Evolutionary conservation across 495 filamentous ascomycete species (phyloP), one percentile per base, ranked within the genome.

Genomic region (Usnea hakonensis): DNA sequence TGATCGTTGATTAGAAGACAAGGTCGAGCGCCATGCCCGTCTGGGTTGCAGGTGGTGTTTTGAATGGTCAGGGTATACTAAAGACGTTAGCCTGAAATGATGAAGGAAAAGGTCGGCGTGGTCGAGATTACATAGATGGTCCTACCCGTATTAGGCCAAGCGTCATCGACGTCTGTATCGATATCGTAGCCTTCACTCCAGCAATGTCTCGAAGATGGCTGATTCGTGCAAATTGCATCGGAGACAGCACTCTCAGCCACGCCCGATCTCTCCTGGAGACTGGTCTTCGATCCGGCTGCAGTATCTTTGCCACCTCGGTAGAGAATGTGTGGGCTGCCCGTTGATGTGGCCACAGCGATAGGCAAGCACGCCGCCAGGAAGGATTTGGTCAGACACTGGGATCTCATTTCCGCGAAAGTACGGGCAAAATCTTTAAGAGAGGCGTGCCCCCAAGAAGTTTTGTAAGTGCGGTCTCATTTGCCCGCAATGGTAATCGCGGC

Each of bases 111-210:
- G 16, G 41, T 21, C 16, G 41, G 41, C 2, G 21, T 44, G 16
- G 41, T 44, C 21, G 2, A 44, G 16, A 14, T 44, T 44, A 58
- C 56, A 16, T 58, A 21, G 11, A 23, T 17, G 33, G 23, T 23
- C 3, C 30, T 26, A 41, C 36, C 58, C 17, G 58, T 60, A 50
- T 48, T 35, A 9, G 82, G 83, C 13, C 71, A 75, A 4, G 64
- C 70, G 8, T 66, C 70, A 13, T 75, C 74, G 64, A 80, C 84
- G 69, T 86, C 79, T 0, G 82, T 84, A 57, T 81, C 68, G 68
- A 85, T 81, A 60, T 77, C 70, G 57, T 78, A 82, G 80, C 52
- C 71, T 67, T 19, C 46, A 66, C 6, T 32, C 58, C 58, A 60
- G 58, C 58, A 60, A 23, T 35, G 16, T 26, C 58, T 14, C n/a